Conservation (phyloP, 805 yeast species). For the Kodamaea sagamina region DNA sequence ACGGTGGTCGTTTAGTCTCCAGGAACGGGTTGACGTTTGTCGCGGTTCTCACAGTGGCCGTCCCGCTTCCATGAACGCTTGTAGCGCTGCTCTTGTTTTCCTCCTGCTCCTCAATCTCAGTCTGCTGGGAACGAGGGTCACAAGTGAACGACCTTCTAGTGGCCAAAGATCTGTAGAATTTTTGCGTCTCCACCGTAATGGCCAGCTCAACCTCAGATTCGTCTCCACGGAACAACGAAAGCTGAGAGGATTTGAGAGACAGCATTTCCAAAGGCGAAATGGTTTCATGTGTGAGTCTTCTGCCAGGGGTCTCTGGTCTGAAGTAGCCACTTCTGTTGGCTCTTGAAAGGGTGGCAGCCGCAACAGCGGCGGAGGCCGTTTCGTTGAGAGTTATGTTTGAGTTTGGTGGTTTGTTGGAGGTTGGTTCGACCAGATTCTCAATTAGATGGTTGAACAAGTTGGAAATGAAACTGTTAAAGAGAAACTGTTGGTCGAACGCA, state of each 20-base stretch:
- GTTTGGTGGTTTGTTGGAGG: constrained; percentile 2
- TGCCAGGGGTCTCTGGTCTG: not conserved
- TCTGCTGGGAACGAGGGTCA: too few species aligned
- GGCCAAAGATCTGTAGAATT: not conserved
- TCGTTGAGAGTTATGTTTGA: constrained; percentile 2
- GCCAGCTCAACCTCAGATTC: constrained; percentile 6
- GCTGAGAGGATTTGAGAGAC: constrained; percentile 13
- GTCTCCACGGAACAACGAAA: constrained; percentile 10
- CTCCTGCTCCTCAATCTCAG: too few species aligned
- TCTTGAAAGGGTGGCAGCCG: constrained; percentile 1
- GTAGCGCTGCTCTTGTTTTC: not conserved
- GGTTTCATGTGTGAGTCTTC: not conserved
- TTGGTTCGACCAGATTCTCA: constrained; percentile 3
- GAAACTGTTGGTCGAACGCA: constrained; percentile 12
- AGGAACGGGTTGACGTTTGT: not conserved
- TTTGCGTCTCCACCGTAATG: not conserved
- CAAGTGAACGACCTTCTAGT: too few species aligned
- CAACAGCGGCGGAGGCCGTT: not conserved
- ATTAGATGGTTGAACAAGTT: constrained; percentile 11
- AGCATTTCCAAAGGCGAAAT: not conserved
- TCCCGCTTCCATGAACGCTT: not conserved
- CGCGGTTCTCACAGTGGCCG: not conserved
- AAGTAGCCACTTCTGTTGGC: constrained; percentile 1
- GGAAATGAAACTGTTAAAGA: constrained; percentile 13
- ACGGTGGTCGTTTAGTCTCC: too few species aligned